Evolutionary conservation across 805 yeast genomes (phyloP).

Genomic region (Kodamaea leandrae): DNA sequence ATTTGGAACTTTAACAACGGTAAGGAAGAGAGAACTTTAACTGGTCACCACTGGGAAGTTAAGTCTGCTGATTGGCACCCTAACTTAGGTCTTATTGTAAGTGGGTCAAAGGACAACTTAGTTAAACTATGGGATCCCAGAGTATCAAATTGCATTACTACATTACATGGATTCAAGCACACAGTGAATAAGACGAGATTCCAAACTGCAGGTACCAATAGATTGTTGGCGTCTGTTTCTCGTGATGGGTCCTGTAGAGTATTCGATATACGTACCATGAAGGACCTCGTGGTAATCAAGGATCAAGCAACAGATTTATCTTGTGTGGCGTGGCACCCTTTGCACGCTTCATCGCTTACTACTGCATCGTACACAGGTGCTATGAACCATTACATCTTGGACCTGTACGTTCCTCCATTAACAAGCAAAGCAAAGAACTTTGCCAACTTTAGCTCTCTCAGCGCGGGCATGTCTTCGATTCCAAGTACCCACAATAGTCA

Average conservation of each 20-base stretch:
- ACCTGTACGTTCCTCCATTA: conserved; percentile 43
- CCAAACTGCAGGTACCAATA: conserved; percentile 74
- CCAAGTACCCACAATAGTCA: not conserved
- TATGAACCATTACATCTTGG: conserved; percentile 70
- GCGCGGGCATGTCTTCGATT: conserved; percentile 4
- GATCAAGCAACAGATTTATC: conserved; percentile 84
- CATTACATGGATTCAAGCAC: conserved; percentile 89
- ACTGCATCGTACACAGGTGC: conserved; percentile 92
- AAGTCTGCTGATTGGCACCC: conserved; percentile 98
- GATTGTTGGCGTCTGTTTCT: conserved; percentile 79
- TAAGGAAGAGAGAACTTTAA: conserved; percentile 70
- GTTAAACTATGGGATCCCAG: conserved; percentile 97
- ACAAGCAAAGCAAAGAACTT: conserved; percentile 13
- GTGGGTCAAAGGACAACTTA: conserved; percentile 94
- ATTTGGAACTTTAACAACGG: conserved; percentile 95
- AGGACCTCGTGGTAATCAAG: conserved; percentile 66
- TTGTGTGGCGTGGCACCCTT: conserved; percentile 89
- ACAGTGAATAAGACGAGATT: conserved; percentile 84
- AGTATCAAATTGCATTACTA: conserved; percentile 65
- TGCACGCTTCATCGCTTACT: conserved; percentile 73
- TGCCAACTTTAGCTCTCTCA: conserved; percentile 12
- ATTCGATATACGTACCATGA: conserved; percentile 85
- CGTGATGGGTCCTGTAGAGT: conserved; percentile 86
- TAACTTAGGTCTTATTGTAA: conserved; percentile 74
- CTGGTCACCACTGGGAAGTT: conserved; percentile 99